Evolutionary conservation across 1,139 yeast genomes (phyloP), one percentile per base, ranked within the genome.

Genomic region (Tardiomyces depauwii): DNA sequence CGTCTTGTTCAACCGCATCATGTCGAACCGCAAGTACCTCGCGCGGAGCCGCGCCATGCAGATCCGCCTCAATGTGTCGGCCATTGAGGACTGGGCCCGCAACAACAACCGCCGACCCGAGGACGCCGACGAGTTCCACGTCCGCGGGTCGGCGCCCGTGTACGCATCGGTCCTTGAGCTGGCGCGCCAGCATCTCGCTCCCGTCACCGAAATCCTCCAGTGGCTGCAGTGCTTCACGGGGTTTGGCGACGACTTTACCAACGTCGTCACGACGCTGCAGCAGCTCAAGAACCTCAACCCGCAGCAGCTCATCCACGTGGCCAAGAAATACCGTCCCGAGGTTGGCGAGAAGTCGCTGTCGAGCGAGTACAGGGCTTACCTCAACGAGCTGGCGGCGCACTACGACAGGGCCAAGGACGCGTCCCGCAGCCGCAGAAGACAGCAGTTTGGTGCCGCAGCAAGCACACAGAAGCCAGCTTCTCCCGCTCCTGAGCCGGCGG

Each of bases 11-110:
- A 89, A 91, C 61, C 72, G 80, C 47, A 72, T 89, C 36, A 65
- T 88, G 45, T 71, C 78, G 32, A 80, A 75, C 55, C 76, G 82
- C 19, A 77, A 73, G 52, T 82, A 83, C 53, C 73, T 86, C 46
- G 77, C 95, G 0, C 73, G 99, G 49, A 73, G 87, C 2, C 79
- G 83, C 53, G 97, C 97, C 0, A 78, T 91, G 63, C 97, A 91
- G 61, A 81, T 91, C 43, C 72, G 97, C 46, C 73, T 91, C 50
- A 91, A 91, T 57, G 62, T 91, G 10, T 87, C 96, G 0, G 77
- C 85, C 2, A 67, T 91, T 44, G 96, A 91, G 62, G 96, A 91
- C 59, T 91, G 98, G 98, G 74, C 91, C 33, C 74, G 95, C 50
- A 73, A 83, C 2, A 91, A 86, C 59, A 83, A 86, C 62, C 73